phyloP scores from a whole-genome alignment of 768 basidiomycete species.

The Lactarius indigo region DNA sequence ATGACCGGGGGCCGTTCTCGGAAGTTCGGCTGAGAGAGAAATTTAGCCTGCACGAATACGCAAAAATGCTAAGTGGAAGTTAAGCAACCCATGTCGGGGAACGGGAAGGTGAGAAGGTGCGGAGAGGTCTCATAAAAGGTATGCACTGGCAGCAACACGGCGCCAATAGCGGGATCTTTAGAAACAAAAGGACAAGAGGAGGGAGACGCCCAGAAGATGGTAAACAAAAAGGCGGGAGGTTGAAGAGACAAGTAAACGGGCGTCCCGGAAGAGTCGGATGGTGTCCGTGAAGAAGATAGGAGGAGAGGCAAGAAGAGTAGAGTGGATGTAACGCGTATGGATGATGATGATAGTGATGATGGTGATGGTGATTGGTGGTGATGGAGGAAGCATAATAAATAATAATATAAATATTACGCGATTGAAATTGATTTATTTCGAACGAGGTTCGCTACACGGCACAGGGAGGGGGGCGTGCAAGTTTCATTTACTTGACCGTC shows the following conservation, averaged over 20 bases:
- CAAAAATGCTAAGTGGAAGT: slow-evolving; percentile 9
- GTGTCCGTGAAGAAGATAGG: not conserved
- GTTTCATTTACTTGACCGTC: not conserved
- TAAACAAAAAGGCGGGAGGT: not conserved
- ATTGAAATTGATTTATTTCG: not conserved
- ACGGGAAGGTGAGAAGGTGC: slow-evolving; percentile 14
- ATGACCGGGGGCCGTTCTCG: slow-evolving; percentile 7
- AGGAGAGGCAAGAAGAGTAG: not conserved
- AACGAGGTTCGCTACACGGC: slow-evolving; percentile 11
- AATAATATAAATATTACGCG: not conserved
- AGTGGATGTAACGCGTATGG: slow-evolving; percentile 16
- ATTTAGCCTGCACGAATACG: not conserved
- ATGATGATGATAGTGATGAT: not conserved
- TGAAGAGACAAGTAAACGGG: not conserved
- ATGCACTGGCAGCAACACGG: slow-evolving; percentile 6
- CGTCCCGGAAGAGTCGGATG: not conserved
- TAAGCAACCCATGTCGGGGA: slow-evolving; percentile 1
- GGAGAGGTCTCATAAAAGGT: slow-evolving; percentile 16
- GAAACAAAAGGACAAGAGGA: not conserved
- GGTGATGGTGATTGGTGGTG: not conserved
- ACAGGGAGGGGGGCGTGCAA: not conserved
- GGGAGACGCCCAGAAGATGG: not conserved
- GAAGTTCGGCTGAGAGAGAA: slow-evolving; percentile 5
- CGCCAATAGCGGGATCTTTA: slow-evolving; percentile 1
- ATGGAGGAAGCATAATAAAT: not conserved